A percentile compares a stretch with the other conserved stretches of the same genome.
Evolutionary conservation across 2,329 filamentous ascomycete genomes (phyloP).

Genomic region (Alternaria rosae): DNA sequence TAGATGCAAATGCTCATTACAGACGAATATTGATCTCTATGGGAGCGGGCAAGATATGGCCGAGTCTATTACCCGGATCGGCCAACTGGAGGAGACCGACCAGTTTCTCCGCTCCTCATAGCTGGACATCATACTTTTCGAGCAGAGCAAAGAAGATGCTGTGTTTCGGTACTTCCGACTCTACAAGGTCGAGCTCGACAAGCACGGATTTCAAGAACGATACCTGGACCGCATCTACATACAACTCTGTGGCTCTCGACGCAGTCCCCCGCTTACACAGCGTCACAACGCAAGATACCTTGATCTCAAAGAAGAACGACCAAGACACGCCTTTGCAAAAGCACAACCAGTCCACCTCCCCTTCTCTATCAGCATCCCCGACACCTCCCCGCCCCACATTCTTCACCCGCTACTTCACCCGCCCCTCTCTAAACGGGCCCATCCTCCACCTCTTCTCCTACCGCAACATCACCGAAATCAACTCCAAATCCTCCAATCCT

Average conservation of each 20-base stretch:
- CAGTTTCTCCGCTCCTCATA: slow-evolving; percentile 21
- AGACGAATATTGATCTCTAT: slow-evolving; percentile 32
- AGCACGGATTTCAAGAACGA: slow-evolving; percentile 20
- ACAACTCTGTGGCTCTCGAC: slow-evolving; percentile 19
- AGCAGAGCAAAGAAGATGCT: slow-evolving; percentile 38
- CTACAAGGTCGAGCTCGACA: slow-evolving; percentile 23
- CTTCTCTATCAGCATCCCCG: not conserved
- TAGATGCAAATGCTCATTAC: slow-evolving; percentile 59
- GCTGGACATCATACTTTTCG: slow-evolving; percentile 26
- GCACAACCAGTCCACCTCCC: not conserved
- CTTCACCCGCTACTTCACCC: slow-evolving; percentile 30
- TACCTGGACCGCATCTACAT: slow-evolving; percentile 15
- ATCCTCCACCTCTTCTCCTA: slow-evolving; percentile 32
- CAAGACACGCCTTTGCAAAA: not conserved
- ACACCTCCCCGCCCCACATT: slow-evolving; percentile 14
- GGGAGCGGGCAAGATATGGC: slow-evolving; percentile 42
- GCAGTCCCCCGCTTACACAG: slow-evolving; percentile 2
- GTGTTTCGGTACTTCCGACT: slow-evolving; percentile 9
- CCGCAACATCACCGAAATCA: slow-evolving; percentile 7
- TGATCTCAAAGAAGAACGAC: slow-evolving; percentile 2
- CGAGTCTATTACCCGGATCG: slow-evolving; percentile 31
- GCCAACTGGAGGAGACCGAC: slow-evolving; percentile 22
- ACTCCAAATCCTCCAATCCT: not conserved
- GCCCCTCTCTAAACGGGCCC: slow-evolving; percentile 1
- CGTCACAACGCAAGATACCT: slow-evolving; percentile 17